A percentile compares a stretch with the other conserved stretches of the same genome.
Conservation (phyloP, 768 basidiomycete genomes). For the Termitomyces titanicus region DNA sequence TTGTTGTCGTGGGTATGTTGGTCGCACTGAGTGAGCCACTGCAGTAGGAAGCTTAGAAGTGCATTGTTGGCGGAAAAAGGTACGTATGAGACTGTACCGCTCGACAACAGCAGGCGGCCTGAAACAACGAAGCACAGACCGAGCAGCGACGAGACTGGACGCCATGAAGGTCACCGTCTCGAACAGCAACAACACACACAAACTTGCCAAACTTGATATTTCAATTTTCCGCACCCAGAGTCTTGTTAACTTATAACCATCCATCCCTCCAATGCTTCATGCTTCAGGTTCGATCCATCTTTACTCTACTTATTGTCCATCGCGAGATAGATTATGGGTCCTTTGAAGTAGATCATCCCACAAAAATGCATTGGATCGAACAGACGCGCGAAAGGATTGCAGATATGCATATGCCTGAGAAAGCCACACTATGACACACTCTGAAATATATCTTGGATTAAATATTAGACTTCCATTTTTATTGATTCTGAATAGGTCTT, state of each 20-base stretch:
- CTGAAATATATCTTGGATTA: slow-evolving; percentile 46
- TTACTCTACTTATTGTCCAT: neutral
- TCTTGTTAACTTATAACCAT: no score
- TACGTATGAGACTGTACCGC: slow-evolving; percentile 56
- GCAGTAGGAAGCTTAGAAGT: neutral
- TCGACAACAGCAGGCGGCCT: slow-evolving; percentile 33
- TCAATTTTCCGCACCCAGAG: no score
- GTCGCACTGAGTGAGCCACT: neutral
- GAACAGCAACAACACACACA: neutral
- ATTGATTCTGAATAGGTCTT: slow-evolving; percentile 38
- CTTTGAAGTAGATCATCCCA: slow-evolving; percentile 55
- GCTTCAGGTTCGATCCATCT: no score
- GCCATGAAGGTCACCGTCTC: slow-evolving; percentile 6
- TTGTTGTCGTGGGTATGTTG: neutral
- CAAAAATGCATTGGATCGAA: slow-evolving; percentile 67
- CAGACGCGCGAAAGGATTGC: slow-evolving; percentile 49
- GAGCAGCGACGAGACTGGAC: slow-evolving; percentile 6
- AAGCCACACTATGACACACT: slow-evolving; percentile 78
- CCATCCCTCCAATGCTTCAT: no score
- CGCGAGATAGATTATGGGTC: slow-evolving; percentile 59
- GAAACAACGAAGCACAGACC: slow-evolving; percentile 7
- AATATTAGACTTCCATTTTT: neutral
- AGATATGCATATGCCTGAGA: slow-evolving; percentile 54
- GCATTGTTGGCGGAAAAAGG: slow-evolving; percentile 47
- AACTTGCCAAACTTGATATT: no score